A percentile compares a stretch with the other conserved stretches of the same genome.
Evolutionary conservation across 140 eudicot genomes (phyloP).

Genomic region (Flaveria floridana): DNA sequence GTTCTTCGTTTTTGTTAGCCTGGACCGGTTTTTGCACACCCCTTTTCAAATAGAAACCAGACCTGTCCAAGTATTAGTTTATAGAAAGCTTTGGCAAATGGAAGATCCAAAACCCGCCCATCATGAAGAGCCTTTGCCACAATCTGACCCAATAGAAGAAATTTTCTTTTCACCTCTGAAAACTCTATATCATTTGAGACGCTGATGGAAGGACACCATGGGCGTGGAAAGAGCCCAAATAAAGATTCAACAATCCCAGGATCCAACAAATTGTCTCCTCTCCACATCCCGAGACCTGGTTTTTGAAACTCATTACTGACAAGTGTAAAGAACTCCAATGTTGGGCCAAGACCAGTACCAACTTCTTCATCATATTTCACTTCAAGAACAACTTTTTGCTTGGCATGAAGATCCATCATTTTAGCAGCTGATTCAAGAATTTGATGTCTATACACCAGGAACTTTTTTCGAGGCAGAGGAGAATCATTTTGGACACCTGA

Average conservation of each 20-base stretch:
- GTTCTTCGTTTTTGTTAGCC: no score
- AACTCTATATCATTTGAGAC: constrained; percentile 43
- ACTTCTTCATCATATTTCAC: constrained; percentile 87
- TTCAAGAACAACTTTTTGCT: constrained; percentile 66
- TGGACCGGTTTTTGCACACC: background rate
- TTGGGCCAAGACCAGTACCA: constrained; percentile 97
- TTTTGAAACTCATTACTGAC: constrained; percentile 84
- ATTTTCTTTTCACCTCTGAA: constrained; percentile 60
- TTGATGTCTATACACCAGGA: constrained; percentile 57
- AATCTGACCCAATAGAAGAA: constrained; percentile 72
- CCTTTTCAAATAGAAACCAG: constrained; percentile 1
- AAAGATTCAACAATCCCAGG: constrained; percentile 34
- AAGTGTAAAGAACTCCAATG: constrained; percentile 83
- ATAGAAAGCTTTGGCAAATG: constrained; percentile 81
- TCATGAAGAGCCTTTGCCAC: constrained; percentile 90
- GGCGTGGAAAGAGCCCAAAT: constrained; percentile 83
- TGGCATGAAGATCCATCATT: constrained; percentile 75
- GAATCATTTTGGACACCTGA: constrained; percentile 43
- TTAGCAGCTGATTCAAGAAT: constrained; percentile 77
- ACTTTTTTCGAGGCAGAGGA: constrained; percentile 61
- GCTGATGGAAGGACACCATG: constrained; percentile 53
- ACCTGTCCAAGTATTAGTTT: constrained; percentile 87
- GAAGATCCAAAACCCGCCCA: constrained; percentile 90
- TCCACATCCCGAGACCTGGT: constrained; percentile 82
- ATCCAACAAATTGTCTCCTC: constrained; percentile 53